Conservation (phyloP, 2,329 filamentous ascomycete species). For the Fusarium falciforme region DNA sequence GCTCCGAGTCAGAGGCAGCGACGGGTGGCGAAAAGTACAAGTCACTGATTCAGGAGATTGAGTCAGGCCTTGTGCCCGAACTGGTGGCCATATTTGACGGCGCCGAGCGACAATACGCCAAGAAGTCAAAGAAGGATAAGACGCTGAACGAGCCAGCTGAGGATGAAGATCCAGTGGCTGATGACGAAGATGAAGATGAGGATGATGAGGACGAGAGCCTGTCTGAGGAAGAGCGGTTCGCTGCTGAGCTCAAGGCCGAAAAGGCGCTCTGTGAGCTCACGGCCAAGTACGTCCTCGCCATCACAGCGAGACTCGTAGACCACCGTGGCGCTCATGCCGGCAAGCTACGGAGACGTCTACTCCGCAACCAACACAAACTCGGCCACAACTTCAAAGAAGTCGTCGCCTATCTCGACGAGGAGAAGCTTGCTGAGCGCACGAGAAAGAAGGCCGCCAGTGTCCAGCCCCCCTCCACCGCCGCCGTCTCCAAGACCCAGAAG, state of each 20-base stretch:
- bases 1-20: slow-evolving; percentile 34
- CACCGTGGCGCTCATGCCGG: slow-evolving; percentile 67
- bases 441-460: slow-evolving; percentile 52
- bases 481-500: slow-evolving; percentile 48
- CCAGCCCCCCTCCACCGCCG: slow-evolving; percentile 31
- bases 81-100: slow-evolving; percentile 82
- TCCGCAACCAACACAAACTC: slow-evolving; percentile 82
- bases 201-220: slow-evolving; percentile 66
- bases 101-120: slow-evolving; percentile 82
- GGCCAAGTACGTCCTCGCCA: slow-evolving; percentile 84
- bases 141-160: slow-evolving; percentile 73
- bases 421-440: slow-evolving; percentile 62
- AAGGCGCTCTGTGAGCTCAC: slow-evolving; percentile 87
- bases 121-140: slow-evolving; percentile 67
- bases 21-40: slow-evolving; percentile 47
- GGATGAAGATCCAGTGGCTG: slow-evolving; percentile 78
- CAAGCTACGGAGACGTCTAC: slow-evolving; percentile 76
- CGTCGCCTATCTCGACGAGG: slow-evolving; percentile 80
- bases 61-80: slow-evolving; percentile 70
- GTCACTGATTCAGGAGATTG: slow-evolving; percentile 74
- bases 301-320: slow-evolving; percentile 81
- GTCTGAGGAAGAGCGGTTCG: slow-evolving; percentile 68
- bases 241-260: slow-evolving; percentile 80
- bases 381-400: slow-evolving; percentile 90
- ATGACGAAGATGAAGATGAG: slow-evolving; percentile 68